These are phyloP conservation scores for Hibiscus mutabilis DNA, from an alignment of 345 rosid species.

Conservation along the genomic window DNA sequence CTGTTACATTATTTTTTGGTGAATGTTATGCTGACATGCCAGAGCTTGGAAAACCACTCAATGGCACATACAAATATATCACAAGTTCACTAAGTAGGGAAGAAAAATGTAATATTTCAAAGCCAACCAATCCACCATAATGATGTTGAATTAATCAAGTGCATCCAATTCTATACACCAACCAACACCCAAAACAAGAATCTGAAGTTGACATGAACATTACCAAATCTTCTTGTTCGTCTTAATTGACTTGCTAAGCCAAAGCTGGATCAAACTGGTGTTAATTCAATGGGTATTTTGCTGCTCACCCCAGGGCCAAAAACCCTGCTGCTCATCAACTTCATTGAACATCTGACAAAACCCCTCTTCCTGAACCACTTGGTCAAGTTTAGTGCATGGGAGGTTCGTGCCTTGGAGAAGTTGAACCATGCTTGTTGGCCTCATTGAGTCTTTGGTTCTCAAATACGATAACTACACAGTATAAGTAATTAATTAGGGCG, in stretches of 20 bases:
- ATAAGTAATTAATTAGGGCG: neutral
- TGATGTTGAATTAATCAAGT: slow-evolving; percentile 19
- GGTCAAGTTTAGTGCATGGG: slow-evolving; percentile 40
- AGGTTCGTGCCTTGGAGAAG: slow-evolving; percentile 37
- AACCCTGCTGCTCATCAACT: slow-evolving; percentile 60
- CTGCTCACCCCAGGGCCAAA: slow-evolving; percentile 76
- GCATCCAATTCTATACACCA: slow-evolving; percentile 29
- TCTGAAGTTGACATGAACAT: slow-evolving; percentile 12
- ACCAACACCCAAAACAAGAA: slow-evolving; percentile 21
- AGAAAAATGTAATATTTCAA: slow-evolving; percentile 23
- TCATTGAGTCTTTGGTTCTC: slow-evolving; percentile 46
- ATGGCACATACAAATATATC: neutral
- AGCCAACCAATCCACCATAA: slow-evolving; percentile 19
- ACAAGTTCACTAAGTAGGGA: slow-evolving; percentile 19
- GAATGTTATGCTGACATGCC: slow-evolving; percentile 27
- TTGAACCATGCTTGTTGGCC: slow-evolving; percentile 42
- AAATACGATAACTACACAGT: slow-evolving; percentile 45
- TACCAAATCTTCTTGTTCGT: slow-evolving; percentile 12
- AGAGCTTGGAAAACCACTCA: slow-evolving; percentile 32
- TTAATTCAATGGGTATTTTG: slow-evolving; percentile 39
- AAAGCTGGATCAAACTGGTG: no score
- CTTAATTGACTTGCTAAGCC: slow-evolving; percentile 2
- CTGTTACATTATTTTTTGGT: no score
- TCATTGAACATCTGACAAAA: slow-evolving; percentile 66
- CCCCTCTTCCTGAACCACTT: slow-evolving; percentile 47